phyloP scores from a whole-genome alignment of 768 basidiomycete species.

The Suillus clintonianus region DNA sequence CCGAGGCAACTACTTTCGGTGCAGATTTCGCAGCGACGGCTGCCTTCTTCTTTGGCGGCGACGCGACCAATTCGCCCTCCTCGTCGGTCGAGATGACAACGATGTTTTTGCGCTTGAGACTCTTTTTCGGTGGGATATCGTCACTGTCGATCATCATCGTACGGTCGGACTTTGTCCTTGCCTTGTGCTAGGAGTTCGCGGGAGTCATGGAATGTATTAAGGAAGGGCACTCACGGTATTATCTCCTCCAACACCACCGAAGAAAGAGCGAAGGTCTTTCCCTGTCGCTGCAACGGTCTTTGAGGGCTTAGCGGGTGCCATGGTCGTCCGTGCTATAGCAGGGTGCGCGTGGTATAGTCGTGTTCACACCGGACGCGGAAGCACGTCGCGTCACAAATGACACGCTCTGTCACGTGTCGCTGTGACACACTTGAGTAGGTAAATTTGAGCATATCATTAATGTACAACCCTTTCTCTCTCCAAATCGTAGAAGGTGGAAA shows the following conservation, averaged over 20 bases:
- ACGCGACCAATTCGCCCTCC: slow-evolving; percentile 34
- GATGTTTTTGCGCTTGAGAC: slow-evolving; percentile 34
- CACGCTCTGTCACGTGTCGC: not conserved
- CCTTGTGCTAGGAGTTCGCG: slow-evolving; percentile 2
- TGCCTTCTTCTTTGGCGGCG: slow-evolving; percentile 43
- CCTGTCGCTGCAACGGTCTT: slow-evolving; percentile 14
- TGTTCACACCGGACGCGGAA: not conserved
- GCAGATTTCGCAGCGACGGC: slow-evolving; percentile 19
- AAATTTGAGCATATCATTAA: too few species aligned
- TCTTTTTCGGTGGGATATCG: slow-evolving; percentile 16
- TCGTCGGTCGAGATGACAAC: slow-evolving; percentile 39
- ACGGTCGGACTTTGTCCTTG: slow-evolving; percentile 15
- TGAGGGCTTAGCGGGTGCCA: slow-evolving; percentile 7
- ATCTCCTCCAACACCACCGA: slow-evolving; percentile 22
- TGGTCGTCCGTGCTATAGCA: not conserved
- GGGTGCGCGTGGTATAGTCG: not conserved
- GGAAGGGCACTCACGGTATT: not conserved
- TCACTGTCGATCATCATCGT: slow-evolving; percentile 26
- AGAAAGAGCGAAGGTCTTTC: slow-evolving; percentile 43
- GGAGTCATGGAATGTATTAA: not conserved
- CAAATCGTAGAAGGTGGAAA: too few species aligned
- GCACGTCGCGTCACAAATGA: not conserved
- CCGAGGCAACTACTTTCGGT: not conserved
- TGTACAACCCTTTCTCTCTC: too few species aligned
- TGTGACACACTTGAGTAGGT: not conserved